Evolutionary conservation across 163 green algal species (phyloP).

Genomic region (Chloromonas sp.): DNA sequence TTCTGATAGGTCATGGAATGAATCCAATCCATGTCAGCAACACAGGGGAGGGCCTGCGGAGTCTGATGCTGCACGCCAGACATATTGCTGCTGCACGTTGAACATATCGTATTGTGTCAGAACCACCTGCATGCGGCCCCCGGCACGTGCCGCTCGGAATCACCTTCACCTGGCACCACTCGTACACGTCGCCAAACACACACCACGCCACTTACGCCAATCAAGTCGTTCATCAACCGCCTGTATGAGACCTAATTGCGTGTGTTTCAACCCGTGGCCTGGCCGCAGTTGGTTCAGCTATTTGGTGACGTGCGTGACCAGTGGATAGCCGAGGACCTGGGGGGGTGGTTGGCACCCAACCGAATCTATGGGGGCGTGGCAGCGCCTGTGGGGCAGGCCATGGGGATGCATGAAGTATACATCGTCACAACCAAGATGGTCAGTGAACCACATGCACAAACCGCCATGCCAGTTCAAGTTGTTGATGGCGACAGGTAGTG

Average conservation of each 20-base stretch:
- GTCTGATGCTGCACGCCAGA: too few species aligned
- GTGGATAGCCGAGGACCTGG: slow-evolving; percentile 87
- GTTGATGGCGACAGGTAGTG: too few species aligned
- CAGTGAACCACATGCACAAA: background rate
- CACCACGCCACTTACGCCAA: background rate
- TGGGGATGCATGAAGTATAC: slow-evolving; percentile 68
- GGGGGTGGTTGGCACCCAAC: slow-evolving; percentile 90
- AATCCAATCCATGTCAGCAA: too few species aligned
- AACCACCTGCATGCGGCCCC: too few species aligned
- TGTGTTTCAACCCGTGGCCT: background rate
- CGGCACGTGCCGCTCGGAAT: too few species aligned
- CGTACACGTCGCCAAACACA: background rate
- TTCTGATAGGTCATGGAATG: too few species aligned
- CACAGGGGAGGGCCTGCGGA: too few species aligned
- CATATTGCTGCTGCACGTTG: too few species aligned
- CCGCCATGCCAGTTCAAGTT: too few species aligned
- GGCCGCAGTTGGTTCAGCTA: slow-evolving; percentile 72
- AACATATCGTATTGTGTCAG: too few species aligned
- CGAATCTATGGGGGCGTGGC: slow-evolving; percentile 79
- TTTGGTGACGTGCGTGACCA: slow-evolving; percentile 88
- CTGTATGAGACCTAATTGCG: background rate
- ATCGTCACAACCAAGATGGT: slow-evolving; percentile 92
- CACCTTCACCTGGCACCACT: background rate
- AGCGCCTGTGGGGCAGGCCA: slow-evolving; percentile 51
- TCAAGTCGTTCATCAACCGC: background rate